Percentiles rank a stretch among this genome's conserved stretches.
phyloP scores from a whole-genome alignment of 768 basidiomycete species.

The Suillus brevipes region DNA sequence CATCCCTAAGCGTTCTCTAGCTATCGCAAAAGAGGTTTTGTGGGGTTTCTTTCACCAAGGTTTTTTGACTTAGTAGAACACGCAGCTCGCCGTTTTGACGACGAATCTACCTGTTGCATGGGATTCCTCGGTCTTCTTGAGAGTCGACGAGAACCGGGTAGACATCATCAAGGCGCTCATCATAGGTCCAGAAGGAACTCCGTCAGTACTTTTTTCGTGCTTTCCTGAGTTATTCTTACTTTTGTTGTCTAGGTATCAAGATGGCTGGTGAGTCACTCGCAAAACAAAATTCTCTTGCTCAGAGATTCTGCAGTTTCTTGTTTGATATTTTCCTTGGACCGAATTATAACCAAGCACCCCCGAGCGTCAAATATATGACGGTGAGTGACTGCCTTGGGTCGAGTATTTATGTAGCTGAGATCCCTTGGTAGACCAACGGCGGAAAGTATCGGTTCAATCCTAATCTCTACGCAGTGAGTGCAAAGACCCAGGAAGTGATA shows the following conservation, averaged over 20 bases:
- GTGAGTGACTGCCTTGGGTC: slow-evolving; percentile 28
- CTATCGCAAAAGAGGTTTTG: slow-evolving; percentile 91
- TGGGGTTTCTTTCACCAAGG: slow-evolving; percentile 1
- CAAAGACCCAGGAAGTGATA: neutral
- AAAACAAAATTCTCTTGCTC: neutral
- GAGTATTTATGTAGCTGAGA: neutral
- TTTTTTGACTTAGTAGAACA: slow-evolving; percentile 16
- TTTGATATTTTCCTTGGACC: slow-evolving; percentile 94
- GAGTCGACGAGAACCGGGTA: slow-evolving; percentile 89
- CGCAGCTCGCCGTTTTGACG: slow-evolving; percentile 86
- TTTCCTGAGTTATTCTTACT: slow-evolving; percentile 9
- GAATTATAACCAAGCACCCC: slow-evolving; percentile 86
- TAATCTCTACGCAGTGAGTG: slow-evolving; percentile 83
- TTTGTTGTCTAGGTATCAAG: slow-evolving; percentile 63
- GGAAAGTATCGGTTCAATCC: slow-evolving; percentile 93
- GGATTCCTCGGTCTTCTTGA: slow-evolving; percentile 91
- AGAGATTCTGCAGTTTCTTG: slow-evolving; percentile 46
- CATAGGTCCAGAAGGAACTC: slow-evolving; percentile 91
- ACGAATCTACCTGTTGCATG: slow-evolving; percentile 94
- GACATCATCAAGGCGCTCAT: slow-evolving; percentile 92
- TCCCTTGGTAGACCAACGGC: slow-evolving; percentile 68
- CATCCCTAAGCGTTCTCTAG: slow-evolving; percentile 88
- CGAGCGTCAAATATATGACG: slow-evolving; percentile 69
- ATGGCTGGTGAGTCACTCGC: slow-evolving; percentile 70
- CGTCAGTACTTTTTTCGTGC: slow-evolving; percentile 49